phyloP scores from a whole-genome alignment of 495 filamentous ascomycete species.

The Penicillium malachiteum region DNA sequence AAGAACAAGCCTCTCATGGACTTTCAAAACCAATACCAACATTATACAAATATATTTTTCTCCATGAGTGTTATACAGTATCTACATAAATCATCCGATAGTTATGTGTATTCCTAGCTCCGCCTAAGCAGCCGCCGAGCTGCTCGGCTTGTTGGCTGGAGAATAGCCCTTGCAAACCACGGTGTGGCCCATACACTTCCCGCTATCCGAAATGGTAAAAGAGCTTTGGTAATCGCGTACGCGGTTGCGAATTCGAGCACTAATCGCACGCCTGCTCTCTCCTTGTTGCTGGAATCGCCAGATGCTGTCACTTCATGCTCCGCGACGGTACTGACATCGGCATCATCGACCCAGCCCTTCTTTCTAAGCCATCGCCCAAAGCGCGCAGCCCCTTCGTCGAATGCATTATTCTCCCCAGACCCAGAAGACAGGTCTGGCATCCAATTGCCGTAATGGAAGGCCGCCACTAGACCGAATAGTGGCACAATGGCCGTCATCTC shows the following conservation, averaged over 20 bases:
- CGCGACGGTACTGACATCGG: constrained; percentile 32
- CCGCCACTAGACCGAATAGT: constrained; percentile 66
- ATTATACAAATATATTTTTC: constrained; percentile 22
- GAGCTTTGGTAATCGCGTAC: constrained; percentile 81
- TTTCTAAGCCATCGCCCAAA: constrained; percentile 59
- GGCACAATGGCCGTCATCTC: constrained; percentile 86
- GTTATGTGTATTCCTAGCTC: constrained; percentile 13
- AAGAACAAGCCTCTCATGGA: constrained; percentile 23
- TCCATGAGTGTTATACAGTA: constrained; percentile 9
- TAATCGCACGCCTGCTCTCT: constrained; percentile 48
- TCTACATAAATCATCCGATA: constrained; percentile 6
- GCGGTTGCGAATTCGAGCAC: constrained; percentile 76
- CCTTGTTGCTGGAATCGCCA: background rate
- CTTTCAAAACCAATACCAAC: constrained; percentile 27
- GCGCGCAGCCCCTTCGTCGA: constrained; percentile 52
- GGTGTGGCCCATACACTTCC: constrained; percentile 85
- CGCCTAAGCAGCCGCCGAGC: constrained; percentile 40
- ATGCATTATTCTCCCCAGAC: constrained; percentile 41
- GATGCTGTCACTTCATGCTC: constrained; percentile 23
- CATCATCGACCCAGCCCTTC: constrained; percentile 61
- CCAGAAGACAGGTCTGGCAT: constrained; percentile 55
- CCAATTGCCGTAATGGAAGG: constrained; percentile 75
- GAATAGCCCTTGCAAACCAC: constrained; percentile 78
- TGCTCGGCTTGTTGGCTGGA: constrained; percentile 46
- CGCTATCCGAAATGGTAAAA: constrained; percentile 73